A percentile compares a stretch with the other conserved stretches of the same genome.
Conservation (phyloP, 768 basidiomycete species). For the Mycena latifolia region DNA sequence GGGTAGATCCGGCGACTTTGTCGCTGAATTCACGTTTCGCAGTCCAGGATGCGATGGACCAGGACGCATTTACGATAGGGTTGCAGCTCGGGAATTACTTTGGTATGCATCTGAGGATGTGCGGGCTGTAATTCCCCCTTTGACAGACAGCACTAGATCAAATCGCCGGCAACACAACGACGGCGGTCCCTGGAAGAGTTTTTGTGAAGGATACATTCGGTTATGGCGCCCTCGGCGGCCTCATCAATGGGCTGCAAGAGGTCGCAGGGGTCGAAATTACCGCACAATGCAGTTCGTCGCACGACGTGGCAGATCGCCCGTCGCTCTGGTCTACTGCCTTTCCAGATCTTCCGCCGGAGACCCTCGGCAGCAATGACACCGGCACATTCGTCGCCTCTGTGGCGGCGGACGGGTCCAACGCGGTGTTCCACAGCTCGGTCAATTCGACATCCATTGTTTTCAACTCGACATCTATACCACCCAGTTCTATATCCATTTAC, state of each 20-base stretch:
- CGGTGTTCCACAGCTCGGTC: slow-evolving; percentile 8
- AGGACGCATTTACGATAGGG: slow-evolving; percentile 7
- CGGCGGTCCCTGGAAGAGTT: slow-evolving; percentile 3
- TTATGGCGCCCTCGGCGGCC: slow-evolving; percentile 11
- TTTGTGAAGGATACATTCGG: slow-evolving; percentile 28
- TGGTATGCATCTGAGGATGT: slow-evolving; percentile 11
- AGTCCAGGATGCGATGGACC: background rate
- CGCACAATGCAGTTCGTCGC: slow-evolving; percentile 12
- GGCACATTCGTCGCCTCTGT: background rate
- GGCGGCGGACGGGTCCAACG: background rate
- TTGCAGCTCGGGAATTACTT: slow-evolving; percentile 8
- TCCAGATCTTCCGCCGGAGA: background rate
- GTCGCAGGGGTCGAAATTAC: slow-evolving; percentile 19
- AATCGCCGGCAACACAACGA: slow-evolving; percentile 5
- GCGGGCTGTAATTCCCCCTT: background rate
- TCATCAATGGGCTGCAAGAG: slow-evolving; percentile 11
- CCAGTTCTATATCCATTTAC: background rate
- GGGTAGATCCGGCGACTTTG: background rate
- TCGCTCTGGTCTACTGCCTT: background rate
- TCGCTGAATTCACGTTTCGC: slow-evolving; percentile 3
- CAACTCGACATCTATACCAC: too few relatives aligned
- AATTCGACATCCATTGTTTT: too few relatives aligned
- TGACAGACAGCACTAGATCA: slow-evolving; percentile 18
- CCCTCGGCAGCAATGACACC: background rate
- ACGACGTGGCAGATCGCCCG: background rate